Conservation (phyloP, 2,329 filamentous ascomycete species). For the Trichoderma afroharzianum region DNA sequence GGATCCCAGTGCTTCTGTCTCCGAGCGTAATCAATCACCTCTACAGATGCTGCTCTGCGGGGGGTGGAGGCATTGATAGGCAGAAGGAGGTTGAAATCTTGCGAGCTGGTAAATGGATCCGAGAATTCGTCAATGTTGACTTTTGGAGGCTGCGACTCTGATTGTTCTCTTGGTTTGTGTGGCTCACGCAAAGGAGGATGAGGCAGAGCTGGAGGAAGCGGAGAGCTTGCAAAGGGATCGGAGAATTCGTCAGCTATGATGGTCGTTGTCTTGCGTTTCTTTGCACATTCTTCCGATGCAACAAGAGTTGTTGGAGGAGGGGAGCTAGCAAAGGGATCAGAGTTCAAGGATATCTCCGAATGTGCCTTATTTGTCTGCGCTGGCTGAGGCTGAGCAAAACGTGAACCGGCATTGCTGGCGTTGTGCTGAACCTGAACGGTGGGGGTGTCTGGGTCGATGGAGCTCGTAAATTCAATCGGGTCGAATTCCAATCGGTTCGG, state of each 20-base stretch:
- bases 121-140: background rate
- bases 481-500: constrained; percentile 19
- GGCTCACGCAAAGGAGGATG: background rate
- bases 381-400: background rate
- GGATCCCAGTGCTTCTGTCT: constrained; percentile 36
- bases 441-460: constrained; percentile 23
- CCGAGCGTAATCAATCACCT: background rate
- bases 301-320: background rate
- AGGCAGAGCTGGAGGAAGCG: constrained; percentile 14
- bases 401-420: background rate
- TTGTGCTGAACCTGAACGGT: background rate
- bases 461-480: constrained; percentile 38
- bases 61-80: background rate
- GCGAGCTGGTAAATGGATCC: constrained; percentile 24
- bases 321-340: constrained; percentile 5
- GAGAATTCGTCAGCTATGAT: constrained; percentile 18
- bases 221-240: constrained; percentile 37
- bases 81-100: background rate
- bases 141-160: background rate
- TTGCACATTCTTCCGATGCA: background rate
- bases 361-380: background rate
- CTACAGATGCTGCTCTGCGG: constrained; percentile 4
- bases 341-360: background rate
- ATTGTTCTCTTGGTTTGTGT: background rate
- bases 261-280: background rate